Evolutionary conservation across 768 basidiomycete species (phyloP), one percentile per base, ranked within the genome.

Genomic region (Lentinula aciculospora): DNA sequence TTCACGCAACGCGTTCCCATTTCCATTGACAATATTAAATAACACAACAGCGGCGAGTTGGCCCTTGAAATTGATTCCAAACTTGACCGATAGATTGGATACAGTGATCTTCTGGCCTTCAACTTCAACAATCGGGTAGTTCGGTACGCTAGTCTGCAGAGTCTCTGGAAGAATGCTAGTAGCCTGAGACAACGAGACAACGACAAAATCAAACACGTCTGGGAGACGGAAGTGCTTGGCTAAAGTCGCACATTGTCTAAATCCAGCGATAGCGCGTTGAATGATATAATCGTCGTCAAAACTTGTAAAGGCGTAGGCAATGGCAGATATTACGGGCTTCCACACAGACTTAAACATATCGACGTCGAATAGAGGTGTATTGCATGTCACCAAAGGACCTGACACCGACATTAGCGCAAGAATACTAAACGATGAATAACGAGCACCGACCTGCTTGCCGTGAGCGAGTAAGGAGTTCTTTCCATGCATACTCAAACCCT

Each of bases 401-500:
- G 64, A n/a, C 46, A 58, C 39, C 45, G 39, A 40, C 36, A 13
- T 45, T 17, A 42, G 63, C 19, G 59, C 51, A 54, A 3, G 32
- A 13, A 39, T 15, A 8, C 12, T 21, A 19, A 2, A 17, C 4
- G 19, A 25, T 80, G 42, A 59, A 29, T 2, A 13, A 21, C n/a
- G n/a, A 40, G 19, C 1, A 50, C 49, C 6, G 15, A 89, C 94
- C 92, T 60, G 92, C 84, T 67, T 85, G 85, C 57, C 85, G 80
- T 45, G 94, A 85, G 31, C 97, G 83, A 31, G 86, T 72, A 36
- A 98, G 79, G 9, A 99, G 76, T 64, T 98, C 94, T 68, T 97
- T 98, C 97, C 97, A 99, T 17, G 97, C 96, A 68, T 96, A 97
- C 64, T 98, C 97, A 68, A 99, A 99, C 8, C 97, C 97, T 45